phyloP scores from a whole-genome alignment of 176 grass and related monocot genomes.

The Otatea glauca region DNA sequence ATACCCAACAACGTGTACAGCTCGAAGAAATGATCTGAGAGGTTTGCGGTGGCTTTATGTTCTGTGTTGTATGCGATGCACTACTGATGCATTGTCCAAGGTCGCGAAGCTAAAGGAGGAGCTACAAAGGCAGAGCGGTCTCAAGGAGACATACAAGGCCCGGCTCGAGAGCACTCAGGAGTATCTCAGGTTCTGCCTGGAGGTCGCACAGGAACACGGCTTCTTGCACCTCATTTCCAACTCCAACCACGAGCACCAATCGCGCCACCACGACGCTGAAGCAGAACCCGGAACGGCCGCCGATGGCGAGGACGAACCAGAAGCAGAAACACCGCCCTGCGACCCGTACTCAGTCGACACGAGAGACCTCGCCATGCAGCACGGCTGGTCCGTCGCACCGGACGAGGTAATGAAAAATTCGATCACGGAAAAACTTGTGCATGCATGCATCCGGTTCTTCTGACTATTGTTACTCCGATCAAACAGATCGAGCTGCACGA shows the following conservation, averaged over 20 bases:
- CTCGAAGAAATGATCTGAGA: not conserved
- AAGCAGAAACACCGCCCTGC: not conserved
- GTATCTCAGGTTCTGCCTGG: slow-evolving; percentile 54
- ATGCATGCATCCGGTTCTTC: not conserved
- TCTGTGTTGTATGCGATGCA: not conserved
- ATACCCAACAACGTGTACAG: not conserved
- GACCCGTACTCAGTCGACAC: slow-evolving; percentile 46
- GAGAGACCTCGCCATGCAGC: slow-evolving; percentile 45
- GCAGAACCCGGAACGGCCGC: not conserved
- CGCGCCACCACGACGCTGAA: not conserved
- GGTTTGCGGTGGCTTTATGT: not conserved
- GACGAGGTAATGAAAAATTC: slow-evolving; percentile 45
- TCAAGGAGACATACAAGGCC: slow-evolving; percentile 65
- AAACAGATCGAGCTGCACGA: slow-evolving; percentile 66
- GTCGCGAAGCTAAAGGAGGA: slow-evolving; percentile 52
- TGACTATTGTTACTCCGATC: not conserved
- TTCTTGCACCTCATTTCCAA: slow-evolving; percentile 64
- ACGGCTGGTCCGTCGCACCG: slow-evolving; percentile 58
- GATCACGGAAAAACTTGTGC: not conserved
- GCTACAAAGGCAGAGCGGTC: slow-evolving; percentile 49
- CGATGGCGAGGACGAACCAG: not conserved
- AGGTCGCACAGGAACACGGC: slow-evolving; percentile 55
- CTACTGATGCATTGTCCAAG: not conserved
- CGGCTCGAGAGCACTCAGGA: slow-evolving; percentile 57
- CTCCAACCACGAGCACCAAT: slow-evolving; percentile 2